These are phyloP conservation scores for Annulohypoxylon maeteangense DNA, from an alignment of 495 filamentous ascomycete genomes.

Conservation along the genomic window DNA sequence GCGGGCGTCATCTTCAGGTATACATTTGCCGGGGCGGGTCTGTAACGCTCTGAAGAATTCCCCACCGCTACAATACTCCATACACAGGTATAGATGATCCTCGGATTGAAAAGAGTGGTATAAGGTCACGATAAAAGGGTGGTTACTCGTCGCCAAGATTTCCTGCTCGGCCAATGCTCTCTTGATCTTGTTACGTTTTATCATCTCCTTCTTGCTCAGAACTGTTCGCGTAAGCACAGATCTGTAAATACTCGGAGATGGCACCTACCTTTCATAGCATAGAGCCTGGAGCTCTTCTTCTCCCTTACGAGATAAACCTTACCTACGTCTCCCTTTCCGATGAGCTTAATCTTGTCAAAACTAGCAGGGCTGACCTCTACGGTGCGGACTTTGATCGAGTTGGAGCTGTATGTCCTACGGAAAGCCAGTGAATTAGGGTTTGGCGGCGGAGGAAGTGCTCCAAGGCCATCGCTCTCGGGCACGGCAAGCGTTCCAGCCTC, in stretches of 20 bases:
- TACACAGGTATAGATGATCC: slow-evolving; percentile 97
- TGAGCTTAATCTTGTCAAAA: slow-evolving; percentile 99
- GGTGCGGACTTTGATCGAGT: slow-evolving; percentile 97
- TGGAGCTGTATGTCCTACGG: slow-evolving; percentile 96
- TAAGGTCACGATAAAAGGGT: slow-evolving; percentile 97
- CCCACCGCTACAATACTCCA: slow-evolving; percentile 99
- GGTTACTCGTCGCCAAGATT: slow-evolving; percentile 97
- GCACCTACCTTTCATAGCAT: slow-evolving; percentile 94
- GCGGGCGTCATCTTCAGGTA: slow-evolving; percentile 93
- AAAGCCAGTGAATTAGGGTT: slow-evolving; percentile 72
- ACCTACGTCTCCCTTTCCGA: slow-evolving; percentile 97
- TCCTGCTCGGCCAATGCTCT: slow-evolving; percentile 97
- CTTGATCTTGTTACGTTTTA: slow-evolving; percentile 99
- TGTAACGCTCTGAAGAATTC: slow-evolving; percentile 98
- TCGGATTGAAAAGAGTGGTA: slow-evolving; percentile 99
- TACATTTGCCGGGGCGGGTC: slow-evolving; percentile 95
- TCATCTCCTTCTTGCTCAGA: slow-evolving; percentile 99
- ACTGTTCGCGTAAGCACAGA: slow-evolving; percentile 69
- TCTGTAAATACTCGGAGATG: background rate
- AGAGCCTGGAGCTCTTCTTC: slow-evolving; percentile 93
- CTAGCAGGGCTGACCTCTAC: slow-evolving; percentile 96
- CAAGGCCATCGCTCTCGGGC: slow-evolving; percentile 54
- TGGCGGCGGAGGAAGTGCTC: slow-evolving; percentile 62
- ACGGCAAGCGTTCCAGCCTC: slow-evolving; percentile 48
- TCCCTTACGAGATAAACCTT: slow-evolving; percentile 98